These are phyloP conservation scores for Arthrobotrys musiformis DNA, from an alignment of 2,329 filamentous ascomycete species.

Conservation along the genomic window DNA sequence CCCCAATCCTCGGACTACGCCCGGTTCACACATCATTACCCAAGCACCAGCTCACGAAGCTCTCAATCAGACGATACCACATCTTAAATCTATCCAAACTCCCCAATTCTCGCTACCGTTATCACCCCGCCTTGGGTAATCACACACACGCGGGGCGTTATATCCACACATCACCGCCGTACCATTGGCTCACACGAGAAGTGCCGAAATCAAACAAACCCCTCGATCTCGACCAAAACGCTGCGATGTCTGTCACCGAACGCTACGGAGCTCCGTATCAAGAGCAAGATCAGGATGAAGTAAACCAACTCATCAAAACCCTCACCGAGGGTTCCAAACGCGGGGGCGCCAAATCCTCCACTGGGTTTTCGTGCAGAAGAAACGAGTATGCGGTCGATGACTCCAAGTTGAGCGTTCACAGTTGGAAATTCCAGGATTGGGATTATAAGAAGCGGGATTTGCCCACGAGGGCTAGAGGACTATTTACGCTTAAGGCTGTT, in stretches of 20 bases:
- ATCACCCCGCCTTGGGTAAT: background rate
- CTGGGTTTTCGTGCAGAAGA: conserved; percentile 79
- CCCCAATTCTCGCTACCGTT: background rate
- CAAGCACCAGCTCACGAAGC: conserved; percentile 6
- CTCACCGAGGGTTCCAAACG: conserved; percentile 68
- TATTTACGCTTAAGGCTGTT: conserved; percentile 81
- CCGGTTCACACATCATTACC: background rate
- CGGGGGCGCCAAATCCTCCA: too few species aligned
- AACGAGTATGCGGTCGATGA: conserved; percentile 76
- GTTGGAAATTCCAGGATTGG: conserved; percentile 94
- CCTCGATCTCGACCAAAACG: conserved; percentile 67
- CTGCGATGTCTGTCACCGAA: conserved; percentile 63
- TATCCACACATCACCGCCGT: conserved; percentile 19
- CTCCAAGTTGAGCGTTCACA: conserved; percentile 78
- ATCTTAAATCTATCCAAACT: background rate
- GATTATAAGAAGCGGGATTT: conserved; percentile 90
- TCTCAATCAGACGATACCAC: conserved; percentile 12
- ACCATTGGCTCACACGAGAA: conserved; percentile 4
- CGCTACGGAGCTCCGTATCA: conserved; percentile 68
- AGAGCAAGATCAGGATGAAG: conserved; percentile 74
- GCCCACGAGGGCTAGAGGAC: conserved; percentile 89
- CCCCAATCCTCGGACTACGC: conserved; percentile 18
- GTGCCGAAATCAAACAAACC: conserved; percentile 32
- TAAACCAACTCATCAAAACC: conserved; percentile 72
- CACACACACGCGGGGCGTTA: background rate